Evolutionary conservation across 768 basidiomycete species (phyloP), one percentile per base, ranked within the genome.

Genomic region (Phanerochaete carnosa): DNA sequence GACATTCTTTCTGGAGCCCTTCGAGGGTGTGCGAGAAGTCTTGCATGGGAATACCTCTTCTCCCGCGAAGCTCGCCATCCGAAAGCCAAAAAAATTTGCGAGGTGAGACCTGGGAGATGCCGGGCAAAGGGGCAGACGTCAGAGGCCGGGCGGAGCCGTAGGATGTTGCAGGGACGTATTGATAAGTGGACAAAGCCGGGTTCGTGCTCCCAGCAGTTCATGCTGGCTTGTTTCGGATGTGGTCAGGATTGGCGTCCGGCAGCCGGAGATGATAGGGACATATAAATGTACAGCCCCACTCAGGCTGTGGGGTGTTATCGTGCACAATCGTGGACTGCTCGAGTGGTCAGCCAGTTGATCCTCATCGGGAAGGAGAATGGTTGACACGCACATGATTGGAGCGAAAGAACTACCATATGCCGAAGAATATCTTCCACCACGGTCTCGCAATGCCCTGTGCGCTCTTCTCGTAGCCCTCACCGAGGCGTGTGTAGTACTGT

Each of bases 401-500:
- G 26, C 52, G 59, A 15, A 8, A 9, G n/a, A 35, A 55, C 74
- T 80, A 87, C 89, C 90, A 91, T 60, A 91, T 79, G 39, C 83
- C 83, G 65, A 93, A 87, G 72, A 93, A 89, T 45, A 88, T 75
- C 71, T 93, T 91, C 91, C 91, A 93, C 87, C 87, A 86, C 2
- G 91, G 89, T 57, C 91, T 77, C 33, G 81, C 81, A 46, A 91
- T 88, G n/a, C 91, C 91, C 67, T 85, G 77, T 12, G 84, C 81
- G 65, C 88, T 89, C 74, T 88, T 89, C 60, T 90, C 85, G 62
- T 87, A 85, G 5, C 84, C 91, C 65, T 90, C 88, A 1, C 84
- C 78, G 9, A 94, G 80, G 26, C 88, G 83, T 46, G 85, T 79
- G 66, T 94, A 94, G 73, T 94, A 84, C 55, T 78, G 74, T 28